phyloP scores from a whole-genome alignment of 768 basidiomycete genomes.

The Neoboletus brunneissimus region DNA sequence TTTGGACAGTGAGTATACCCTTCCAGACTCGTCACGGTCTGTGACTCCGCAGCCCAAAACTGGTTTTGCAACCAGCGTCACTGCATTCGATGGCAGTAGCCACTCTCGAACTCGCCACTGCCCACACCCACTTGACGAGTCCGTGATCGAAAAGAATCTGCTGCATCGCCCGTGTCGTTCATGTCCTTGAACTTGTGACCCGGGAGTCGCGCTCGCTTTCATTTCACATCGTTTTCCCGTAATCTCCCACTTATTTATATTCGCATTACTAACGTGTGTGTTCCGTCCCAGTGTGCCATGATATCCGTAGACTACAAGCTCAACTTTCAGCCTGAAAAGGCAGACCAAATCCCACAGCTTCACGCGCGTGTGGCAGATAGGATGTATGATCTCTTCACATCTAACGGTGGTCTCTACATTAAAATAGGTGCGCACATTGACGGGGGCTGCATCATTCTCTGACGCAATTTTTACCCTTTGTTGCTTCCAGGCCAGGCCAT shows the following conservation, averaged over 20 bases:
- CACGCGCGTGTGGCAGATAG: constrained; percentile 84
- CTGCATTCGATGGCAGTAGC: background rate
- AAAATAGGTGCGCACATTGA: constrained; percentile 57
- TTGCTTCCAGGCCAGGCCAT: constrained; percentile 59
- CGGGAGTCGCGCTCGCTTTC: background rate
- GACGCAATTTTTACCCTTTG: background rate
- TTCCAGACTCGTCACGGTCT: background rate
- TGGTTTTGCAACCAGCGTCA: background rate
- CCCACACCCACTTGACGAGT: background rate
- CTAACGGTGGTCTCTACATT: constrained; percentile 84
- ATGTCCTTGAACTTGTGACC: background rate
- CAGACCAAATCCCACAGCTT: constrained; percentile 70
- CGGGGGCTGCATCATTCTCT: background rate
- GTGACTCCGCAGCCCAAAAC: background rate
- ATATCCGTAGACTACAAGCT: constrained; percentile 84
- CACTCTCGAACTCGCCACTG: background rate
- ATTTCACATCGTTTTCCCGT: background rate
- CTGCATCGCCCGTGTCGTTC: background rate
- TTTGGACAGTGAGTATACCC: constrained; percentile 43
- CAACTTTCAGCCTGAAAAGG: constrained; percentile 75
- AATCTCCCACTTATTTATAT: background rate
- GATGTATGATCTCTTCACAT: constrained; percentile 70
- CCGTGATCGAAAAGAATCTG: background rate
- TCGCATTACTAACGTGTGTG: background rate
- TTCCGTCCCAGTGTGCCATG: constrained; percentile 51